Conservation (phyloP, 1,139 yeast species). For the Yamadazyma kanchanaburiensis region DNA sequence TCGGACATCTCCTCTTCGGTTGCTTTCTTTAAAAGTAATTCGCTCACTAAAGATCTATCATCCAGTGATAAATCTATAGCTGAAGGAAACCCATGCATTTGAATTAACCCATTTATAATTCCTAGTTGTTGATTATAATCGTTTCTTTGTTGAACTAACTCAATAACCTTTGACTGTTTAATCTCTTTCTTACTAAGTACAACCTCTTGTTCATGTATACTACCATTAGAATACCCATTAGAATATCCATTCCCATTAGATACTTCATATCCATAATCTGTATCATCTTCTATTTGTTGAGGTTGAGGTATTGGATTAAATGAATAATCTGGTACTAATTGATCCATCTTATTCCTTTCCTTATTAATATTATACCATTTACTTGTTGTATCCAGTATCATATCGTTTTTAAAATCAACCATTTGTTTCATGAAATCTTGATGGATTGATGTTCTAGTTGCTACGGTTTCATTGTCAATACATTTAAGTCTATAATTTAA, state of each 20-base stretch:
- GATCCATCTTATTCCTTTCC: slow-evolving; percentile 84
- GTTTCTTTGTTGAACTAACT: slow-evolving; percentile 53
- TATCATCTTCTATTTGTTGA: neutral
- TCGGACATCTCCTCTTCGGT: slow-evolving; percentile 60
- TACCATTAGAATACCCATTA: slow-evolving; percentile 1
- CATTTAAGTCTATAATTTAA: slow-evolving; percentile 73
- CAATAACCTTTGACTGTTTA: slow-evolving; percentile 33
- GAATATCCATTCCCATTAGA: neutral
- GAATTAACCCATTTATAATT: slow-evolving; percentile 51
- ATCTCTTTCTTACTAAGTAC: neutral
- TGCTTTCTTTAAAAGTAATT: slow-evolving; percentile 46
- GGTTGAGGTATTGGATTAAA: slow-evolving; percentile 35
- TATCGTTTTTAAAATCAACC: slow-evolving; percentile 62
- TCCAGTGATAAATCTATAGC: slow-evolving; percentile 43
- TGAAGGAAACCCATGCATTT: slow-evolving; percentile 67
- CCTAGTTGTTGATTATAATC: slow-evolving; percentile 56
- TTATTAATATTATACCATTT: slow-evolving; percentile 91
- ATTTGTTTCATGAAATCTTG: slow-evolving; percentile 75
- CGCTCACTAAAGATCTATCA: slow-evolving; percentile 21
- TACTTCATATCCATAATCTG: neutral
- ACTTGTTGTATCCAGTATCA: slow-evolving; percentile 74
- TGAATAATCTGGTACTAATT: slow-evolving; percentile 48
- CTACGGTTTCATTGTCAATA: slow-evolving; percentile 76
- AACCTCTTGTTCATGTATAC: neutral
- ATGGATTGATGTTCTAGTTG: slow-evolving; percentile 76